A percentile compares a stretch with the other conserved stretches of the same genome.
Conservation (phyloP, 2,329 filamentous ascomycete genomes). For the Periconia macrospinosa region DNA sequence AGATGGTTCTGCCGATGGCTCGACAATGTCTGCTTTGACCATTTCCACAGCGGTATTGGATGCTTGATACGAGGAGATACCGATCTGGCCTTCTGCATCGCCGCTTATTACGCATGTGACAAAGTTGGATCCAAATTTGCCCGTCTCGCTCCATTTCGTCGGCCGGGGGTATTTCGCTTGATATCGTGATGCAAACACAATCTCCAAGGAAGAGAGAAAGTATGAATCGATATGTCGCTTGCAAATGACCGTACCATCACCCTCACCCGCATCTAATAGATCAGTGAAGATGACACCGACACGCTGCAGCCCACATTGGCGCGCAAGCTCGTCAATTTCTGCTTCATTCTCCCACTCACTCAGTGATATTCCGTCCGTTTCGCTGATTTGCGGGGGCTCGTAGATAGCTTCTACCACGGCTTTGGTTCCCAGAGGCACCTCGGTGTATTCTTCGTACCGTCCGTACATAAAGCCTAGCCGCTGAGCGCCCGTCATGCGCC, state of each 20-base stretch:
- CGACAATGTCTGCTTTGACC: constrained; percentile 91
- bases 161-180: constrained; percentile 87
- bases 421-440: constrained; percentile 92
- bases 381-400: constrained; percentile 88
- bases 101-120: constrained; percentile 96
- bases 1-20: constrained; percentile 88
- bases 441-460: constrained; percentile 83
- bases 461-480: constrained; percentile 90
- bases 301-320: constrained; percentile 80
- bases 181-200: constrained; percentile 82
- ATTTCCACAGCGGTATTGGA: constrained; percentile 97
- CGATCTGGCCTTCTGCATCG: constrained; percentile 84
- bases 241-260: constrained; percentile 86
- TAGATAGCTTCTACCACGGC: constrained; percentile 97
- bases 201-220: constrained; percentile 88
- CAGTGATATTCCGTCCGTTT: constrained; percentile 84
- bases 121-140: constrained; percentile 92
- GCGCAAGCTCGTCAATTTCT: constrained; percentile 78
- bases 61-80: constrained; percentile 89
- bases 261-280: constrained; percentile 76
- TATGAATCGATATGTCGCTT: constrained; percentile 96
- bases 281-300: constrained; percentile 96
- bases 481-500: constrained; percentile 83
- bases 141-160: constrained; percentile 96
- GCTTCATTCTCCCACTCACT: constrained; percentile 83